A percentile compares a stretch with the other conserved stretches of the same genome.
phyloP scores from a whole-genome alignment of 345 rosid genomes.

The Brassica juncea region DNA sequence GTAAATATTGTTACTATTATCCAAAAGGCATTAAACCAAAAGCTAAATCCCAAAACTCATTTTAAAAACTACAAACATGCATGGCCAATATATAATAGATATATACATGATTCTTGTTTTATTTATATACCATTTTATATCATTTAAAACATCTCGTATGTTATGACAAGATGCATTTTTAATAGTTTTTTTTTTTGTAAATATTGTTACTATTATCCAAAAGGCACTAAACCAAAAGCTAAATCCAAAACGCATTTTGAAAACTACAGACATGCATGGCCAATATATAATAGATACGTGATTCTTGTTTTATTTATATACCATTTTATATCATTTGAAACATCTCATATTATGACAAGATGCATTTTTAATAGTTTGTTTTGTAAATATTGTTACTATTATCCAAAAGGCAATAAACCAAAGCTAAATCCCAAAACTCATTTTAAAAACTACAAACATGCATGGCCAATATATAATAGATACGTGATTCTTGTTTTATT shows the following conservation, averaged over 20 bases:
- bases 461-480: constrained; percentile 37
- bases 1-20: neutral
- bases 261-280: no score
- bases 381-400: no score
- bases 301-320: no score
- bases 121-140: neutral
- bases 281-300: no score
- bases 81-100: constrained; percentile 37
- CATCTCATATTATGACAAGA: no score
- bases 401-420: neutral
- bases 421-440: neutral
- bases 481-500: neutral
- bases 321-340: no score
- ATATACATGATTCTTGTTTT: neutral
- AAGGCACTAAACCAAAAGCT: no score
- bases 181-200: no score
- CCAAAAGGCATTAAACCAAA: neutral
- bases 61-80: neutral
- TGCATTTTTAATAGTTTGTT: no score
- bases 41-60: no score
- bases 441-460: neutral
- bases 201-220: no score
- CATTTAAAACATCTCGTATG: neutral
- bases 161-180: neutral
- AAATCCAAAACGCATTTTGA: no score